A percentile compares a stretch with the other conserved stretches of the same genome.
phyloP scores from a whole-genome alignment of 345 rosid species.

The Linum tenue region DNA sequence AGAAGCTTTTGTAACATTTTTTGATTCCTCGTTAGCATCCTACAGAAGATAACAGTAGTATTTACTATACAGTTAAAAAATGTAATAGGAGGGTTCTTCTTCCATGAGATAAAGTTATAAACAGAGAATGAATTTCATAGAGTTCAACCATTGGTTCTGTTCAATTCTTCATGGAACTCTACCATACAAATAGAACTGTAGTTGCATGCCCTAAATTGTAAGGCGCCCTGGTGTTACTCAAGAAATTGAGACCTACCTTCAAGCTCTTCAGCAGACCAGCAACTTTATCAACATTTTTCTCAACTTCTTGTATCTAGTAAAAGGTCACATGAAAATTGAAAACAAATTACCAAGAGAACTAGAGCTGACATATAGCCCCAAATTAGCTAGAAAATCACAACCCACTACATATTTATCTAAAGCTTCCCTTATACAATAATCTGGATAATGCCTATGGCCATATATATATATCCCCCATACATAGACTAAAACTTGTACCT shows the following conservation, averaged over 20 bases:
- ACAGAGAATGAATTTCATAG: too few relatives aligned
- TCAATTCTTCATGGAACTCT: too few relatives aligned
- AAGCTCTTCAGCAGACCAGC: conserved; percentile 42
- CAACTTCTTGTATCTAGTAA: conserved; percentile 51
- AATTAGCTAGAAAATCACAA: too few relatives aligned
- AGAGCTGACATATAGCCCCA: background rate
- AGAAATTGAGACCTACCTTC: conserved; percentile 33
- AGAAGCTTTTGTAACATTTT: conserved; percentile 84
- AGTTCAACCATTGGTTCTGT: too few relatives aligned
- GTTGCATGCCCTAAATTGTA: too few relatives aligned
- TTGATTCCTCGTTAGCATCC: conserved; percentile 95
- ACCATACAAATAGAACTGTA: too few relatives aligned
- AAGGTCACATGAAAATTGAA: background rate
- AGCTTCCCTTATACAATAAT: background rate
- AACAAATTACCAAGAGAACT: background rate
- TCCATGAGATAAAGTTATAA: too few relatives aligned
- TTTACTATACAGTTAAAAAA: too few relatives aligned
- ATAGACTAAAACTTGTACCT: conserved; percentile 27
- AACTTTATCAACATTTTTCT: conserved; percentile 48
- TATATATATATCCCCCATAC: background rate
- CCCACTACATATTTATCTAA: background rate
- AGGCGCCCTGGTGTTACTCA: too few relatives aligned
- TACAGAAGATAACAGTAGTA: conserved; percentile 20
- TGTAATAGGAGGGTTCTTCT: too few relatives aligned
- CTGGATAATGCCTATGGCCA: too few relatives aligned